Evolutionary conservation across 208 protist species (phyloP).

Genomic region (Willaertia magna): DNA sequence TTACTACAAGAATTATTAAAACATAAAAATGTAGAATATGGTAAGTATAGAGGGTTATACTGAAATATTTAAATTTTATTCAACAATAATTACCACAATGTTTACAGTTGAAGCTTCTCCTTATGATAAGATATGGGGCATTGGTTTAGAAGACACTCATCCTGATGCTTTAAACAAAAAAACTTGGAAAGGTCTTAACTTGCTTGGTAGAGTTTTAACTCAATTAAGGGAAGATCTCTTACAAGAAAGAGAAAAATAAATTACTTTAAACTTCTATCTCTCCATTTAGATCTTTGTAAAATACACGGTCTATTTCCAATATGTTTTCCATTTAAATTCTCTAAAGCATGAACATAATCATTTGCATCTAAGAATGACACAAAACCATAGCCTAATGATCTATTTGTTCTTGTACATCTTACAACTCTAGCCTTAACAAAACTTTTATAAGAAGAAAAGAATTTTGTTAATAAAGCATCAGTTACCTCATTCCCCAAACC

Average conservation of each 20-base stretch:
- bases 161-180: background rate
- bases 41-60: no score
- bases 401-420: slow-evolving; percentile 31
- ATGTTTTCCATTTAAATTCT: slow-evolving; percentile 43
- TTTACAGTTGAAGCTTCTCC: slow-evolving; percentile 9
- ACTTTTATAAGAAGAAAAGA: slow-evolving; percentile 36
- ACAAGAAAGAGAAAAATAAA: no score
- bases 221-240: background rate
- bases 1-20: background rate
- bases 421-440: slow-evolving; percentile 48
- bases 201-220: background rate
- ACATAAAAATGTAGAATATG: background rate
- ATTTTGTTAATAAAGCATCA: slow-evolving; percentile 34
- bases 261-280: background rate
- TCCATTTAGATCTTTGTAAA: background rate
- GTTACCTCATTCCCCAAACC: slow-evolving; percentile 48
- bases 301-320: slow-evolving; percentile 16
- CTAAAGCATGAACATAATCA: slow-evolving; percentile 35
- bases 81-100: no score
- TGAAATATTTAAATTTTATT: no score
- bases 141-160: background rate
- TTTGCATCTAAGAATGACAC: slow-evolving; percentile 39
- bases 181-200: background rate
- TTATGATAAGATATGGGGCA: slow-evolving; percentile 23
- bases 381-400: slow-evolving; percentile 52